These are phyloP conservation scores for Entelexis sorbosivorans DNA, from an alignment of 1,139 yeast genomes.

Conservation along the genomic window DNA sequence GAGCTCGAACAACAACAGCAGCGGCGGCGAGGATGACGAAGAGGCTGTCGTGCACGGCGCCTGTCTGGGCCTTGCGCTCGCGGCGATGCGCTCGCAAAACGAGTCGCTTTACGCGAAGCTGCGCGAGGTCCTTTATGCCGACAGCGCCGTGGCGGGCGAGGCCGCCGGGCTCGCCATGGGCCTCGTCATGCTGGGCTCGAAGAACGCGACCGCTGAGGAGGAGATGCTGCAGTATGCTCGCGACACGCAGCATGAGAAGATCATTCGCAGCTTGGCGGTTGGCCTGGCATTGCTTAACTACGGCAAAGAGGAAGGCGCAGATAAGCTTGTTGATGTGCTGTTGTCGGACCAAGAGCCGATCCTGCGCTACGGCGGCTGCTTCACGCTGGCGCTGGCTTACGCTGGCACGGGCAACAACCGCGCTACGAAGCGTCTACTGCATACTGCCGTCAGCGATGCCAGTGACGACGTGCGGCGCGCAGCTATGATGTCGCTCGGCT, in stretches of 20 bases:
- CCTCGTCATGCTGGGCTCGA: constrained; percentile 89
- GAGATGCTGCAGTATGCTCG: constrained; percentile 89
- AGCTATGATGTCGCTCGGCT: constrained; percentile 88
- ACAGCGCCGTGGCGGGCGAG: constrained; percentile 89
- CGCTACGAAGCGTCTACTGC: constrained; percentile 78
- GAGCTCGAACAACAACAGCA: constrained; percentile 32
- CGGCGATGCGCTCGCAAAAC: constrained; percentile 87
- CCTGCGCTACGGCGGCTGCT: constrained; percentile 92
- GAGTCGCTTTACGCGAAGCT: constrained; percentile 69
- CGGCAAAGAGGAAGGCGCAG: constrained; percentile 78
- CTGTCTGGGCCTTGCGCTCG: constrained; percentile 88
- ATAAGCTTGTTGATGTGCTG: constrained; percentile 54
- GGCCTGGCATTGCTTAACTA: constrained; percentile 81
- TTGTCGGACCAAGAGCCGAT: constrained; percentile 68
- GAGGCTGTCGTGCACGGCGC: constrained; percentile 95
- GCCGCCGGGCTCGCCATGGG: constrained; percentile 98
- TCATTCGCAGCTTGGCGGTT: constrained; percentile 79
- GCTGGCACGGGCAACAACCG: constrained; percentile 90
- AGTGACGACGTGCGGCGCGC: constrained; percentile 96
- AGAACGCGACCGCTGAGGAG: constrained; percentile 53
- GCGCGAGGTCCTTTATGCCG: constrained; percentile 75
- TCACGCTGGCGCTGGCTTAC: constrained; percentile 86
- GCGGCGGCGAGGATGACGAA: constrained; percentile 34
- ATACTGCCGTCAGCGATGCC: constrained; percentile 92
- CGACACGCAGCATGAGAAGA: constrained; percentile 93